These are phyloP conservation scores for Aspergillus mulundensis DNA, from an alignment of 495 filamentous ascomycete species.

Conservation along the genomic window DNA sequence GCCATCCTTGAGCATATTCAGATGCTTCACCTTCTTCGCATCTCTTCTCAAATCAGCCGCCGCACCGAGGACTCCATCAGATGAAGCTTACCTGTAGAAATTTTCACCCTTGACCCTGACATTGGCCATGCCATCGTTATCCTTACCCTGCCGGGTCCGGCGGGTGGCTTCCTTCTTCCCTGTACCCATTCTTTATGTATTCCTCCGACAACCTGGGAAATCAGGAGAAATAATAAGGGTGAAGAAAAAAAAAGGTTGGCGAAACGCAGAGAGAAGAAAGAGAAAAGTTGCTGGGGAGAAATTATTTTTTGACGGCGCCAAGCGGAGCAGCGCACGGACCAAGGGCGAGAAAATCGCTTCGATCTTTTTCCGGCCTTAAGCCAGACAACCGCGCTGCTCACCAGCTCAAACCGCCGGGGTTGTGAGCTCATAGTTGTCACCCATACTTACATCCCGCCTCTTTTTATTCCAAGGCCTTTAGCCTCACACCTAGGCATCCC, in stretches of 20 bases:
- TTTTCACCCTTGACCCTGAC: constrained; percentile 94
- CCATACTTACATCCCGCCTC: neutral
- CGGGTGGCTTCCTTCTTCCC: constrained; percentile 89
- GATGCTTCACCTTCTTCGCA: constrained; percentile 79
- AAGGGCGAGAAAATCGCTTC: constrained; percentile 43
- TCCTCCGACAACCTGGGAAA: constrained; percentile 19
- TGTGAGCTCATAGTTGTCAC: constrained; percentile 5
- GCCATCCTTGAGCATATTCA: constrained; percentile 86
- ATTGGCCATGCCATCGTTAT: constrained; percentile 79
- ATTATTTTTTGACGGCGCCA: constrained; percentile 36
- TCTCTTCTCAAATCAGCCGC: constrained; percentile 39
- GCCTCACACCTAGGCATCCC: neutral
- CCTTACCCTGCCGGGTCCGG: constrained; percentile 76
- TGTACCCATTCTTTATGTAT: constrained; percentile 69
- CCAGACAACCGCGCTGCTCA: constrained; percentile 17
- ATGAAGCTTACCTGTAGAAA: constrained; percentile 64
- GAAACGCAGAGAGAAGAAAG: constrained; percentile 34
- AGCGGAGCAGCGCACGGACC: constrained; percentile 40
- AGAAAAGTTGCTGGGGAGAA: constrained; percentile 24
- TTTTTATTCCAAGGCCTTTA: neutral
- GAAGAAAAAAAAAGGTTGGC: constrained; percentile 31
- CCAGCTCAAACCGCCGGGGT: constrained; percentile 6
- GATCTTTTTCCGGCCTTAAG: constrained; percentile 28
- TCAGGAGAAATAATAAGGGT: constrained; percentile 26
- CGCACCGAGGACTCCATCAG: neutral